These are phyloP conservation scores for Aspergillus felis DNA, from an alignment of 2,329 filamentous ascomycete species.

Conservation along the genomic window DNA sequence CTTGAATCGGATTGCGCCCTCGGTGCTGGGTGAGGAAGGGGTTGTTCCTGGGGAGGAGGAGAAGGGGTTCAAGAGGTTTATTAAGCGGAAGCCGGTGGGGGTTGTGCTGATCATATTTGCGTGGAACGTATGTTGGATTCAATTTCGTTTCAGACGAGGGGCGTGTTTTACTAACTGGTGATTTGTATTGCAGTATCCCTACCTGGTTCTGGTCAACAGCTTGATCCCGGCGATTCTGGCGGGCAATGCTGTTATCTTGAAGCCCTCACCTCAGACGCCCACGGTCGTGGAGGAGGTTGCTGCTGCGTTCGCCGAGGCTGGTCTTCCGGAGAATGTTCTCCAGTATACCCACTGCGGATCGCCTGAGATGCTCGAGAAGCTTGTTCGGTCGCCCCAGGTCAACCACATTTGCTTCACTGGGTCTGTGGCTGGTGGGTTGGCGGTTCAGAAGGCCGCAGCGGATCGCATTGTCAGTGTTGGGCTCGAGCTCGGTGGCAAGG, in stretches of 20 bases:
- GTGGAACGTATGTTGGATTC: conserved; percentile 73
- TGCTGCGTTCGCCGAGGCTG: conserved; percentile 72
- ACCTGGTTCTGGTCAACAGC: conserved; percentile 88
- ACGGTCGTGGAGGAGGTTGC: conserved; percentile 83
- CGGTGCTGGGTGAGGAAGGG: conserved; percentile 64
- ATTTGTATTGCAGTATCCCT: conserved; percentile 70
- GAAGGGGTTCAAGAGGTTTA: conserved; percentile 84
- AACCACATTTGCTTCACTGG: conserved; percentile 89
- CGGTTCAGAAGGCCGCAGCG: conserved; percentile 78
- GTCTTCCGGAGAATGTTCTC: conserved; percentile 76
- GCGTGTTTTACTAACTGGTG: neutral
- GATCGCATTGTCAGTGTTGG: conserved; percentile 82
- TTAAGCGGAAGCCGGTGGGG: conserved; percentile 82
- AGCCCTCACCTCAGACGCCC: conserved; percentile 92
- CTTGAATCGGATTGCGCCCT: conserved; percentile 75
- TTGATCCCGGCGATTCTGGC: conserved; percentile 86
- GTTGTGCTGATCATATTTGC: conserved; percentile 87
- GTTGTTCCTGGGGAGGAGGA: conserved; percentile 73
- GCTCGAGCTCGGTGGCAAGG: conserved; percentile 90
- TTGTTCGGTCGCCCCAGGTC: conserved; percentile 73
- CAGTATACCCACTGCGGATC: conserved; percentile 92
- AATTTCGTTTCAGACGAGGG: neutral
- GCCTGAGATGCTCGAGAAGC: conserved; percentile 67
- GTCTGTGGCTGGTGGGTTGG: conserved; percentile 80
- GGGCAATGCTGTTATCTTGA: conserved; percentile 87